Evolutionary conservation across 345 rosid species (phyloP).

Genomic region (Mercurialis annua): DNA sequence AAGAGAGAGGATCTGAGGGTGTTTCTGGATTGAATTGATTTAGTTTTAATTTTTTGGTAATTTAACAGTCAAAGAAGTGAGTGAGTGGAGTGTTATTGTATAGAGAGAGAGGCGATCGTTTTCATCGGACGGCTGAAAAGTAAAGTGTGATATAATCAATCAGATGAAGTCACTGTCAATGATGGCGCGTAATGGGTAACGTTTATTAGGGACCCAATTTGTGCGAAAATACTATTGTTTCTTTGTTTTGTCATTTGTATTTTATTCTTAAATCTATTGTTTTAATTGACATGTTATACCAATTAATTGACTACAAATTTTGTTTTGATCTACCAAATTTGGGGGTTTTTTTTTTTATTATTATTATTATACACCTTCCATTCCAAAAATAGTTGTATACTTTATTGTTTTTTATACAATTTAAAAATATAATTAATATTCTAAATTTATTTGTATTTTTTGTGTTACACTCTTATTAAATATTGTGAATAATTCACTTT

Average conservation of each 20-base stretch:
- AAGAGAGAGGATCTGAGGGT: background rate
- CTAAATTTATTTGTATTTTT: no score
- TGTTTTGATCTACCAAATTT: no score
- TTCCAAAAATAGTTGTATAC: no score
- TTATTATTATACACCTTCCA: no score
- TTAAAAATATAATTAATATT: no score
- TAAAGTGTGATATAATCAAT: background rate
- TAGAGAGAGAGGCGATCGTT: constrained; percentile 17
- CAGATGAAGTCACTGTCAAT: constrained; percentile 26
- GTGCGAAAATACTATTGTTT: background rate
- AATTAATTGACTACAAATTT: no score
- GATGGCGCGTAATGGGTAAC: constrained; percentile 32
- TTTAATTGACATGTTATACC: background rate
- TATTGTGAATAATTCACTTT: no score
- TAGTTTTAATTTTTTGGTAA: constrained; percentile 2
- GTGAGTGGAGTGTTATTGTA: constrained; percentile 6
- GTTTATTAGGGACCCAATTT: constrained; percentile 36
- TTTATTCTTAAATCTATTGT: background rate
- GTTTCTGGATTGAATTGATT: constrained; percentile 16
- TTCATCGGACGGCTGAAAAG: constrained; percentile 44
- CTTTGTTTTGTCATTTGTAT: no score
- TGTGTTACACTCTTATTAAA: no score
- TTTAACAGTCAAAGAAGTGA: constrained; percentile 17
- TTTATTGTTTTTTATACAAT: no score
- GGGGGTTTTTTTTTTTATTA: no score